phyloP scores from a whole-genome alignment of 148 eudicot species.

The Hydrangea macrophylla region DNA sequence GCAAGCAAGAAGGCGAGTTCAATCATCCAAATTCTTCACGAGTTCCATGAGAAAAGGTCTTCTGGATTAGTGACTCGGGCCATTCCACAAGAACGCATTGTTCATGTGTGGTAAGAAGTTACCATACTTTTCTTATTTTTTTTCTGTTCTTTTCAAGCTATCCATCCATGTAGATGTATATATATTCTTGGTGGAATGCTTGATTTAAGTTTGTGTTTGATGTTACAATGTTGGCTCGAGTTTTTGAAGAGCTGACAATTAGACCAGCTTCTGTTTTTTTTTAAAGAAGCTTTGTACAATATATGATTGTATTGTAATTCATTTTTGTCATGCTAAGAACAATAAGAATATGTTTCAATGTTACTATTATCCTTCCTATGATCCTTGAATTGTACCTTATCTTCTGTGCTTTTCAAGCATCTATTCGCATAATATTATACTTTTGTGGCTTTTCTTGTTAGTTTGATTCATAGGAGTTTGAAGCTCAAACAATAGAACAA shows the following conservation, averaged over 20 bases:
- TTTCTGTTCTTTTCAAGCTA: conserved; percentile 1
- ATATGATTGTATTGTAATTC: conserved; percentile 10
- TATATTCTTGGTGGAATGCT: neutral
- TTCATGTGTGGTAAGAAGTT: conserved; percentile 55
- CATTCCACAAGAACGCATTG: conserved; percentile 46
- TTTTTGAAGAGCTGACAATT: conserved; percentile 31
- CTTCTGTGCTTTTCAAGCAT: neutral
- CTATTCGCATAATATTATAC: too few species aligned
- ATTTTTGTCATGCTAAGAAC: conserved; percentile 6
- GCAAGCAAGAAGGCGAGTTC: conserved; percentile 68
- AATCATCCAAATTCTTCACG: conserved; percentile 60
- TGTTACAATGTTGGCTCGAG: conserved; percentile 14
- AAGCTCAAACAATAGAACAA: too few species aligned
- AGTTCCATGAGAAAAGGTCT: conserved; percentile 54
- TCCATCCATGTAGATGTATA: conserved; percentile 3
- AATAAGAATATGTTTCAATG: conserved; percentile 7
- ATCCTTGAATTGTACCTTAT: neutral
- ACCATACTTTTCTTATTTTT: too few species aligned
- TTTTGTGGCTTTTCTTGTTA: too few species aligned
- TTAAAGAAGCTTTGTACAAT: conserved; percentile 25
- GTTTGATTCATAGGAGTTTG: too few species aligned
- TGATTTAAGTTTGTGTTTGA: neutral
- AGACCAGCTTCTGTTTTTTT: conserved; percentile 30
- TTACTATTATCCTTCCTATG: neutral
- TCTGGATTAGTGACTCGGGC: conserved; percentile 23